Base-by-base conservation (phyloP, 805 yeast species). In the Cyberlindnera xylosilytica region DNA sequence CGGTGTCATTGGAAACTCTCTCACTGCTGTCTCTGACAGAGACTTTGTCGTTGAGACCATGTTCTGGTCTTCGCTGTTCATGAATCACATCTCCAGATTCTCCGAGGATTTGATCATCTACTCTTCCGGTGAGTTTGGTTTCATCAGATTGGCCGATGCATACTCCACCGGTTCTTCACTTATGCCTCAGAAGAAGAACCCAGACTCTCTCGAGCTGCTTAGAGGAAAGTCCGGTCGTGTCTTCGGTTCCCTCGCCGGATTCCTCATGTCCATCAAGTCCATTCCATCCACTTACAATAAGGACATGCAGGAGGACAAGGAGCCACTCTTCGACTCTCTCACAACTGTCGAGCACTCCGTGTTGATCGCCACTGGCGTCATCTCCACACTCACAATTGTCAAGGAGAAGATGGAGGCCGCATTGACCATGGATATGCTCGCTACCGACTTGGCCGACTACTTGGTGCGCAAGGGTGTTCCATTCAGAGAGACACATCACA, bases 131-230 rank as follows among this genome's bases (percentile, higher is more conserved):
- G 99, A 93, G 70, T 93, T 93, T 71, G 96, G 96, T 4, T 93
- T 95, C 62, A 74, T 93, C 49, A 81, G 87, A 63, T 77, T 90
- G 39, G 95, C 97, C 11, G 99, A 93, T 63, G 98, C 99, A 20
- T 93, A 93, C 68, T 93, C 99, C 1, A 93, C 99, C 8, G 99
- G 99, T 12, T 88, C 97, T 6, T 88, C 97, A 20, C 75, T 93
- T 61, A 93, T 93, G 99, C 99, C 99, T 19, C 99, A 93, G 68
- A 93, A 93, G 81, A 93, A 93, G 68, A 93, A 93, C 69, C 97
- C 99, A 3, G 99, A 93, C 65, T 87, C 96, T 22, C 73, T 93
- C 53, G 99, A 93, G 70, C 75, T 93, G 49, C 75, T 95, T 60
- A 79, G 99, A 66, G 99, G 99, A 46, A 93, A 93, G 69, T 82